These are phyloP conservation scores for Teratosphaeriaceae sp. DNA, from an alignment of 2,329 filamentous ascomycete genomes.

Conservation along the genomic window DNA sequence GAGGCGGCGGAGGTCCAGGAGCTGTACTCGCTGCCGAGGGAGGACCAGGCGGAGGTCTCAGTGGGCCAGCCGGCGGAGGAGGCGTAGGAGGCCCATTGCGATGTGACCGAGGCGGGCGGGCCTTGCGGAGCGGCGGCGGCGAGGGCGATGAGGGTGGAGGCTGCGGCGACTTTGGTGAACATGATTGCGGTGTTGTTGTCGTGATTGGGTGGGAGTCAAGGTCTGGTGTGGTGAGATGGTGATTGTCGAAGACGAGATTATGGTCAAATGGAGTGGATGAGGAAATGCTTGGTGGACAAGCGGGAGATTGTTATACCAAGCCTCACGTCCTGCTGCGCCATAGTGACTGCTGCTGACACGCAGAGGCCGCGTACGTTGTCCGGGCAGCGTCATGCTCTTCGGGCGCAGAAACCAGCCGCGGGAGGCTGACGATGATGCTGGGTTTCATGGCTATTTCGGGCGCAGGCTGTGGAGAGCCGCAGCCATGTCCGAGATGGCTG, in stretches of 20 bases:
- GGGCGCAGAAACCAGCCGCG: background rate
- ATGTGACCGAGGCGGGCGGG: conserved; percentile 14
- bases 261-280: background rate
- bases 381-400: background rate
- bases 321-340: background rate
- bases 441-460: background rate
- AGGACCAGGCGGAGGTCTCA: conserved; percentile 20
- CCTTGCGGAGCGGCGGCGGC: conserved; percentile 7
- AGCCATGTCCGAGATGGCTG: too few relatives aligned
- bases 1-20: conserved; percentile 20
- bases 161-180: conserved; percentile 3
- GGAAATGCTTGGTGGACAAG: background rate
- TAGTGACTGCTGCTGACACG: background rate
- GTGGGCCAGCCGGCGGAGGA: conserved; percentile 19
- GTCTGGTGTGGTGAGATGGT: background rate
- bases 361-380: background rate
- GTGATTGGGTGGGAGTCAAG: background rate
- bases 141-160: conserved; percentile 12
- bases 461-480: background rate
- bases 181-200: conserved; percentile 1
- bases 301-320: background rate
- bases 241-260: too few relatives aligned
- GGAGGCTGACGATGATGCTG: background rate
- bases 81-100: conserved; percentile 22
- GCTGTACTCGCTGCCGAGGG: conserved; percentile 14